Percentiles rank a stretch among this genome's conserved stretches.
Conservation (phyloP, 2,329 filamentous ascomycete species). For the Monilinia polystroma region DNA sequence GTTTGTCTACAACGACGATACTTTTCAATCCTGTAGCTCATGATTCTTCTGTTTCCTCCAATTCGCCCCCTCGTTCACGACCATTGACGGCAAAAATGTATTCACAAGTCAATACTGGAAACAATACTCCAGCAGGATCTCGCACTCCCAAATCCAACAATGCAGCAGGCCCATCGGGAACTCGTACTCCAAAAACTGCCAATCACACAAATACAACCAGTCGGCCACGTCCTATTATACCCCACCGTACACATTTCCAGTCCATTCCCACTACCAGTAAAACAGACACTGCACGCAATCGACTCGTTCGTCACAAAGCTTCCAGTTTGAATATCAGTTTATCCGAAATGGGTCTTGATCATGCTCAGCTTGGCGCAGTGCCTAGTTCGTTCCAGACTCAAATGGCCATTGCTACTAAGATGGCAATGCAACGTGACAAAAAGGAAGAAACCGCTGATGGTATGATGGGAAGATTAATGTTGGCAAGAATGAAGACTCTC, state of each 20-base stretch:
- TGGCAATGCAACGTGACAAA: slow-evolving; percentile 47
- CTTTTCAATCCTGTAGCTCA: slow-evolving; percentile 69
- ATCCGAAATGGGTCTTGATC: slow-evolving; percentile 69
- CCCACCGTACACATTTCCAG: slow-evolving; percentile 52
- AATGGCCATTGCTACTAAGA: slow-evolving; percentile 70
- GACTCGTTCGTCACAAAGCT: slow-evolving; percentile 40
- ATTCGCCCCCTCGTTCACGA: slow-evolving; percentile 42
- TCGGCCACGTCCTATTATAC: slow-evolving; percentile 56
- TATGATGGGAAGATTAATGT: slow-evolving; percentile 75
- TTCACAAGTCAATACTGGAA: slow-evolving; percentile 33
- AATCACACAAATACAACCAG: slow-evolving; percentile 44
- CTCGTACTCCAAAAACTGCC: slow-evolving; percentile 37
- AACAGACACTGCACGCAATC: slow-evolving; percentile 25
- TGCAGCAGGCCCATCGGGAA: slow-evolving; percentile 23
- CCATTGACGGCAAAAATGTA: slow-evolving; percentile 41
- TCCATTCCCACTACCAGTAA: slow-evolving; percentile 52
- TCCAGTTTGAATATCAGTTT: slow-evolving; percentile 68
- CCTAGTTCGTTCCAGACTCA: slow-evolving; percentile 80
- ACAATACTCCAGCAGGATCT: slow-evolving; percentile 33
- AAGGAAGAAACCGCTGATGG: slow-evolving; percentile 56
- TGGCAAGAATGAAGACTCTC: slow-evolving; percentile 88
- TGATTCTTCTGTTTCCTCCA: slow-evolving; percentile 45
- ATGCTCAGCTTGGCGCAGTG: slow-evolving; percentile 61
- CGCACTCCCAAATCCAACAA: slow-evolving; percentile 29
- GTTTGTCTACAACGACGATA: slow-evolving; percentile 78